Evolutionary conservation across 148 eudicot genomes (phyloP), one percentile per base, ranked within the genome.

Genomic region (Bassia scoparia): DNA sequence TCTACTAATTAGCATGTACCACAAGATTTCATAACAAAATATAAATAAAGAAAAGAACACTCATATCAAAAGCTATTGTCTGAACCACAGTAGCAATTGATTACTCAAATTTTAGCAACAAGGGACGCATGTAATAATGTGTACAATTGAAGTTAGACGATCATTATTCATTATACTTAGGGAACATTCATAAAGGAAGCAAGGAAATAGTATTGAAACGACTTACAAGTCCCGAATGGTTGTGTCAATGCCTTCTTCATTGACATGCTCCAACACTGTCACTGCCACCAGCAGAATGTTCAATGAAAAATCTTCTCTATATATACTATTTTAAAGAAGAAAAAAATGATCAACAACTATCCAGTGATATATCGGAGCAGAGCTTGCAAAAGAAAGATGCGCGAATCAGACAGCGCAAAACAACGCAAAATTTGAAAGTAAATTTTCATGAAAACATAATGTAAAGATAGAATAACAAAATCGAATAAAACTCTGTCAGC

Each of bases 201-300:
- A 56, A 61, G 63, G 48, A 26, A 66, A 61, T 11, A 72, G 46
- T 46, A 71, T 48, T 31, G 68, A 61, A 55, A 16, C 70, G 73
- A 89, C 99, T 84, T 82, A 95, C 99, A 95, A 73, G 77, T 95
- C 99, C 69, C 99, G 85, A 54, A 96, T 88, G 68, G 97, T 96
- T 86, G 92, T 97, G 84, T 83, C 97, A 73, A 83, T 7, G 94
- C 97, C 89, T 96, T 96, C 89, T 92, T 96, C 96, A 91, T 89
- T 71, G 86, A 79, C 84, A 76, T 71, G 54, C 30, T 73, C 74
- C 74, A 60, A 77, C 77, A 23, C 55, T 53, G 62, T 67, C 60
- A 75, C 70, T 69, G 74, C 68, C 80, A 55, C 75, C 68, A 63
- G 53, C 71, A 75, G n/a, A n/a, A n/a, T n/a, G 77, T 69, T 73